Conservation (phyloP, 352 stramenopile genomes). For the Phytophthora pini region DNA sequence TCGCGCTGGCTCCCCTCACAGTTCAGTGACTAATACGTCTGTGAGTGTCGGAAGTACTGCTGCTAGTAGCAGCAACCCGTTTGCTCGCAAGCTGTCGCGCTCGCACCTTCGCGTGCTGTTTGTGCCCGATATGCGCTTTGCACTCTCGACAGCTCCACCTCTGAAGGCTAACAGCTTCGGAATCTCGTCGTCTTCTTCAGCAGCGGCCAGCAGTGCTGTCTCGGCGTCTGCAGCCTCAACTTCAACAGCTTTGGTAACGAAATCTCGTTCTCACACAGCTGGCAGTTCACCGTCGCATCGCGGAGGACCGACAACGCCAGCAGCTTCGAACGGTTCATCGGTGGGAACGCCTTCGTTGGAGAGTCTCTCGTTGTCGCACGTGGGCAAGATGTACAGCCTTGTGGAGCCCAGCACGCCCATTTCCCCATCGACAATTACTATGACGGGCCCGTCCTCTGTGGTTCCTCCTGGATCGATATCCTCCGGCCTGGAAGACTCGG, state of each 20-base stretch:
- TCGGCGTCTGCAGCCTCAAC: constrained; percentile 20
- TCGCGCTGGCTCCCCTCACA: constrained; percentile 31
- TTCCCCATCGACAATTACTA: constrained; percentile 47
- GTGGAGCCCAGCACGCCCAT: constrained; percentile 73
- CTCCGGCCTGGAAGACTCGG: constrained; percentile 39
- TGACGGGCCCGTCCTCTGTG: constrained; percentile 42
- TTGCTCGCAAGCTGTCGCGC: constrained; percentile 62
- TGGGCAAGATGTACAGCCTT: constrained; percentile 88
- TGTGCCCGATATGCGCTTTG: constrained; percentile 71
- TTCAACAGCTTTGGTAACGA: constrained; percentile 57
- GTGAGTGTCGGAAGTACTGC: constrained; percentile 30
- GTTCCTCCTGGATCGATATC: constrained; percentile 39
- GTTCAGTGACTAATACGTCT: constrained; percentile 32
- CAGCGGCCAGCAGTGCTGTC: constrained; percentile 18
- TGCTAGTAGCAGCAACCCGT: constrained; percentile 46
- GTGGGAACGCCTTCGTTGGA: constrained; percentile 55
- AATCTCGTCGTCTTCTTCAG: constrained; percentile 33
- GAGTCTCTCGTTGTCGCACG: constrained; percentile 74
- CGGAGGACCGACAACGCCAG: constrained; percentile 16
- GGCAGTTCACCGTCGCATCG: constrained; percentile 32
- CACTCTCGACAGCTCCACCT: constrained; percentile 59
- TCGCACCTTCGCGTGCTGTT: constrained; percentile 67
- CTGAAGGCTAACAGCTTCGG: constrained; percentile 53
- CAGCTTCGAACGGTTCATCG: constrained; percentile 23
- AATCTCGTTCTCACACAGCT: constrained; percentile 27